A percentile compares a stretch with the other conserved stretches of the same genome.
Conservation (phyloP, 176 grass and related monocot species). For the Zizania latifolia region DNA sequence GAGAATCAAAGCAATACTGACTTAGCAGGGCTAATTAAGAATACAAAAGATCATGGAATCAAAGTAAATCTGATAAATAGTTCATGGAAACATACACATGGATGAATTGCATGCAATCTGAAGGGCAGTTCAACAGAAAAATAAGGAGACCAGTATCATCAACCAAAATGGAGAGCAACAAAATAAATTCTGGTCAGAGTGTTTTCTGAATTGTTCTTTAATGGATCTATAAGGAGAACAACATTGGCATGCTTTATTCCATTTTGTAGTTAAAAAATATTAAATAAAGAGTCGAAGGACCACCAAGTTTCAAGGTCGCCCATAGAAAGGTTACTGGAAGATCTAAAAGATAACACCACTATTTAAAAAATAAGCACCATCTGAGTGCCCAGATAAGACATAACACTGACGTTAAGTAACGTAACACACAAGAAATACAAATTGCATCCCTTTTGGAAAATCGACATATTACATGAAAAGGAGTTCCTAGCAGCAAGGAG, state of each 20-base stretch:
- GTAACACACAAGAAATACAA: not conserved
- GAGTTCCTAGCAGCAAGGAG: not conserved
- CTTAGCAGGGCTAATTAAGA: not conserved
- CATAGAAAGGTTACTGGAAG: constrained; percentile 12
- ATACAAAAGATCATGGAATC: not conserved
- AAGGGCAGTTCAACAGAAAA: not conserved
- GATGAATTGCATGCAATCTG: not conserved
- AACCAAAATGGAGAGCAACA: not conserved
- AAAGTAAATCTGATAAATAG: not conserved
- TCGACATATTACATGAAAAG: constrained; percentile 19
- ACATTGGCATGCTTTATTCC: no score
- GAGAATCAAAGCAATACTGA: not conserved
- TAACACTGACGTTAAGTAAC: not conserved
- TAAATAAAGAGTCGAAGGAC: no score
- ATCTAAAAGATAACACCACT: constrained; percentile 4
- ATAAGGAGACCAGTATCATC: not conserved
- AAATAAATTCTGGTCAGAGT: not conserved
- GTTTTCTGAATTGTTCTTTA: constrained; percentile 13
- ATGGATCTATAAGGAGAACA: no score
- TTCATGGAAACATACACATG: not conserved
- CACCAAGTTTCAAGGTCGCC: not conserved
- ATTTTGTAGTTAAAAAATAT: no score
- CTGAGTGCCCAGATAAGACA: not conserved
- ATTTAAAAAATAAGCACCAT: constrained; percentile 4
- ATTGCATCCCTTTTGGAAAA: not conserved